A percentile compares a stretch with the other conserved stretches of the same genome.
phyloP scores from a whole-genome alignment of 2,329 filamentous ascomycete species.

The Verticillium klebahnii region DNA sequence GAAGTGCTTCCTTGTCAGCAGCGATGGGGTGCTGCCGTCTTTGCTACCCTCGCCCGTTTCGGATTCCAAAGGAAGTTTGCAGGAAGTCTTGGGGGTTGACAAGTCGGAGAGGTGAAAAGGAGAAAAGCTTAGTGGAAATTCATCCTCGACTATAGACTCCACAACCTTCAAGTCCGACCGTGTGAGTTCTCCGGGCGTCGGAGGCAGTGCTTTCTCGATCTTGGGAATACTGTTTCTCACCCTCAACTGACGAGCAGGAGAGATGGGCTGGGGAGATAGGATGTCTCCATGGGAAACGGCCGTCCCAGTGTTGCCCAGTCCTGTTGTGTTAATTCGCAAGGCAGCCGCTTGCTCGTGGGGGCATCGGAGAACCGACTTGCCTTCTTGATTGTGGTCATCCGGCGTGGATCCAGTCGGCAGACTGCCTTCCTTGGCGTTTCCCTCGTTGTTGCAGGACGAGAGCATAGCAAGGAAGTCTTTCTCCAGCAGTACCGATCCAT shows the following conservation, averaged over 20 bases:
- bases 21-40: neutral
- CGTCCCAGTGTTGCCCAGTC: neutral
- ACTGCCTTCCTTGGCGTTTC: neutral
- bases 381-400: neutral
- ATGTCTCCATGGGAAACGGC: slow-evolving; percentile 19
- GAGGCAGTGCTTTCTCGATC: slow-evolving; percentile 48
- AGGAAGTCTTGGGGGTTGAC: slow-evolving; percentile 4
- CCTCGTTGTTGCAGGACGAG: neutral
- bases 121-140: slow-evolving; percentile 7
- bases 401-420: neutral
- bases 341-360: slow-evolving; percentile 22
- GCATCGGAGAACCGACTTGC: slow-evolving; percentile 8
- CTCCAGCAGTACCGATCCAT: neutral
- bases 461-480: neutral
- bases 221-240: slow-evolving; percentile 45
- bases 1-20: neutral
- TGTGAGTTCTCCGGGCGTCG: slow-evolving; percentile 29
- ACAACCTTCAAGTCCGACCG: neutral
- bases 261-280: slow-evolving; percentile 44
- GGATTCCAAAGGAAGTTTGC: neutral
- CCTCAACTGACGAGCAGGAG: slow-evolving; percentile 37
- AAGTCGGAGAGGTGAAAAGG: slow-evolving; percentile 12
- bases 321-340: slow-evolving; percentile 13
- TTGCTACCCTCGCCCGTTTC: neutral
- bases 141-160: slow-evolving; percentile 1